Evolutionary conservation across 441 rosid genomes (phyloP), one percentile per base, ranked within the genome.

Genomic region (Syzygium syzygioides): DNA sequence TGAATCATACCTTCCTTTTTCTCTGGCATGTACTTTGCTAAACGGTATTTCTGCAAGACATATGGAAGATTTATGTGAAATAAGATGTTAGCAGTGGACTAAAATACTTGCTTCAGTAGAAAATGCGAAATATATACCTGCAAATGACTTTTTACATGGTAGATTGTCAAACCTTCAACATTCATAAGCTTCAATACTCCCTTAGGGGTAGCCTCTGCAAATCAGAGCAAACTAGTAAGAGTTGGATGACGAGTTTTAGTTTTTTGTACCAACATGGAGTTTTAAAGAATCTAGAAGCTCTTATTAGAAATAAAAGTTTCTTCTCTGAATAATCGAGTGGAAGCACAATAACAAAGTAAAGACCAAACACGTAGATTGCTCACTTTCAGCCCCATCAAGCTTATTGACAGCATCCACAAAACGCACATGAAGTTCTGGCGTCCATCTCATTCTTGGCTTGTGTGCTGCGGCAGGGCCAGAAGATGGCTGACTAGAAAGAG

Each of bases 361-460:
- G 64, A 86, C 15, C 17, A 41, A 41, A 76, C n/a, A 13, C 25
- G 3, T 25, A 60, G 37, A 64, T 57, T 32, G 37, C 71, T 93
- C 89, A 96, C 99, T 96, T 91, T 97, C 99, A 88, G 98, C 94
- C 53, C 99, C 99, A 87, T 95, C 99, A 92, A 97, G 98, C 90
- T 93, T 93, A 88, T 48, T 90, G 86, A 96, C 97, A 30, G 99
- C 96, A 86, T 94, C 97, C 8, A 96, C 88, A 92, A 96, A 96
- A 87, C 91, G 66, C 80, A 95, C 98, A 52, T 97, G 99, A 88
- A 96, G 98, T 91, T 96, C 98, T 87, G 98, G 98, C 12, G 98
- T 96, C 99, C 99, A 97, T 89, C 99, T 93, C 99, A 96, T 97
- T 89, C 99, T 95, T 66, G 96, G 94, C 90, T 95, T 97, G 90